Evolutionary conservation across 2,329 filamentous ascomycete species (phyloP), one percentile per base, ranked within the genome.

Genomic region (Penicillium sp.): DNA sequence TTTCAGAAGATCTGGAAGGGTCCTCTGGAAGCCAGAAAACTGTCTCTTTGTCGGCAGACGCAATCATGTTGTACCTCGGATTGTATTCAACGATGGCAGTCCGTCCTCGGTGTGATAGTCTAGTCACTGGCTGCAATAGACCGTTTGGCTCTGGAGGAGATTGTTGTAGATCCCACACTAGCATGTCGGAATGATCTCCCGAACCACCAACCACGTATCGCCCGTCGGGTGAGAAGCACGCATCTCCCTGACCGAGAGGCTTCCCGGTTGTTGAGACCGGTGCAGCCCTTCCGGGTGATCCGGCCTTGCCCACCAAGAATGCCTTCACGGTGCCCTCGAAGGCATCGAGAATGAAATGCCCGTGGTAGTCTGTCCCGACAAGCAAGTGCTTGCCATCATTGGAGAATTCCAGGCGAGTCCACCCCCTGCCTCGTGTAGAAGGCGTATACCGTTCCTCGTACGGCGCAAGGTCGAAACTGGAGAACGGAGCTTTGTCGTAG

Each of bases 331-430:
- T 78, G 33, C 91, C 93, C 37, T 88, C 83, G 64, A 96, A 97
- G 1, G 91, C 87, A 65, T 98, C 93, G n/a, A 98, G 75, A 2
- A 98, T 73, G 63, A 93, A 95, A 68, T 98, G 93, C 0, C 89
- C 88, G 45, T 78, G 78, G 6, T 87, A 88, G 43, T 84, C 87
- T 2, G 91, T 97, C 13, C 87, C 87, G 17, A 98, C 69, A 4
- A 98, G 77, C 42, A 98, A 71, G 52, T 81, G 81, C 64, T 95
- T 95, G n/a, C 93, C 93, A 62, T 98, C 93, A 62, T 98, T 98
- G 50, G 88, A 93, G 66, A 98, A 97, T 61, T 95, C 88, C 37
- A 98, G 77, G 59, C 86, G 89, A 2, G 87, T 93, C 93, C 93
- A 98, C 57, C 66, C 69, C 38, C 71, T 63, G 32, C 71, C 71